Conservation (phyloP, 2,329 filamentous ascomycete species). For the Emmonsiellopsis sp. region DNA sequence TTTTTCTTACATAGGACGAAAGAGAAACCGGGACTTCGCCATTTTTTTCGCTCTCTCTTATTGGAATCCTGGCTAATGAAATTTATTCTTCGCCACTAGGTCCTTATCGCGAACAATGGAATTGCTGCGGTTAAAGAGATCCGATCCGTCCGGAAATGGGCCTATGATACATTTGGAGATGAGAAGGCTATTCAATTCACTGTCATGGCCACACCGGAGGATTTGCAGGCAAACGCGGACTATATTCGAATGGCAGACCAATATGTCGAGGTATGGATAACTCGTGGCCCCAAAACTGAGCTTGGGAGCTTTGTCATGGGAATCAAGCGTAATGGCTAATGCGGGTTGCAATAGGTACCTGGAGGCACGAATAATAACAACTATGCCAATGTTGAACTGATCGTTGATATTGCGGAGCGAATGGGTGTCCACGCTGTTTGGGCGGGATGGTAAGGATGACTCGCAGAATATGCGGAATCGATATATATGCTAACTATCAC, state of each 20-base stretch:
- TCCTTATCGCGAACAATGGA: conserved; percentile 98
- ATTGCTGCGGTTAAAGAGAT: conserved; percentile 99
- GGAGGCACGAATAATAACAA: conserved; percentile 99
- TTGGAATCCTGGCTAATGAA: not conserved
- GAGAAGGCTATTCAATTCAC: conserved; percentile 98
- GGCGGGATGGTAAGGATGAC: conserved; percentile 79
- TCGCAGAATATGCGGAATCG: not conserved
- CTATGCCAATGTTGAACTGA: conserved; percentile 98
- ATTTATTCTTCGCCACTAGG: conserved; percentile 44
- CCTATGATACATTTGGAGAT: conserved; percentile 98
- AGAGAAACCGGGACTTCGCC: not conserved
- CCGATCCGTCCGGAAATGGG: conserved; percentile 98
- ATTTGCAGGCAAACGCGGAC: conserved; percentile 93
- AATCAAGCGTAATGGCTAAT: not conserved
- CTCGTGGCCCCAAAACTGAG: not conserved
- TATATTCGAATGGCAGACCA: conserved; percentile 99
- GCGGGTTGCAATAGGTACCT: conserved; percentile 51
- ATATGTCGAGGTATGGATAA: conserved; percentile 68
- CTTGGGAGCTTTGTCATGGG: not conserved
- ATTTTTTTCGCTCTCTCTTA: not conserved
- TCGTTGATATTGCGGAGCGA: conserved; percentile 95
- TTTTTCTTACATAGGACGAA: no score
- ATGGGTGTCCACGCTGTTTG: conserved; percentile 98
- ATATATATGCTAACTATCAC: conserved; percentile 9
- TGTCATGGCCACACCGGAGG: conserved; percentile 98